Conservation (phyloP, 2,329 filamentous ascomycete genomes). For the Biscogniauxia mediterranea region DNA sequence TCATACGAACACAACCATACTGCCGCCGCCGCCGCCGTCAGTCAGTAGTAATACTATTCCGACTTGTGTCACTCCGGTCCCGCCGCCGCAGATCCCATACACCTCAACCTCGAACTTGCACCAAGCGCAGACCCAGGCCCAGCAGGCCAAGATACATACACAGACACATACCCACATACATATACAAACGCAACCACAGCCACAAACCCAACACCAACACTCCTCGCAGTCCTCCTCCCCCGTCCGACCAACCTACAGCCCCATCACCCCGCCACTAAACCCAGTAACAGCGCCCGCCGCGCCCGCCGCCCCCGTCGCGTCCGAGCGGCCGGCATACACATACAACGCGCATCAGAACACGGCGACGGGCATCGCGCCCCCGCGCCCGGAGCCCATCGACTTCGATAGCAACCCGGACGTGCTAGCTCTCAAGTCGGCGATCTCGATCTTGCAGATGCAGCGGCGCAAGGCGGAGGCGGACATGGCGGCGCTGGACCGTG, state of each 20-base stretch:
- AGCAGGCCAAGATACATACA: not conserved
- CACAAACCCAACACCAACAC: conserved; percentile 5
- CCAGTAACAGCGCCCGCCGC: conserved; percentile 27
- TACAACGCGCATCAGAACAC: conserved; percentile 23
- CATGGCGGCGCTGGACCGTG: conserved; percentile 65
- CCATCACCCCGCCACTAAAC: conserved; percentile 51
- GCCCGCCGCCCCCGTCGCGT: conserved; percentile 19
- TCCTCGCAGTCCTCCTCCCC: conserved; percentile 42
- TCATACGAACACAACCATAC: not conserved
- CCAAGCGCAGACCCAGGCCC: not conserved
- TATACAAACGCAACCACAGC: conserved; percentile 1
- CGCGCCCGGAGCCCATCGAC: conserved; percentile 52
- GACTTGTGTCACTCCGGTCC: not conserved
- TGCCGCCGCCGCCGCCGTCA: conserved; percentile 2
- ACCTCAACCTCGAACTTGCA: not conserved
- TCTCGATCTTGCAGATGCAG: conserved; percentile 85
- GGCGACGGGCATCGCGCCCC: conserved; percentile 32
- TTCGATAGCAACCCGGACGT: conserved; percentile 76
- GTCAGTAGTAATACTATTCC: conserved; percentile 5
- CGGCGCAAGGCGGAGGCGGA: conserved; percentile 74
- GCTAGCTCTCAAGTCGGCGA: conserved; percentile 80
- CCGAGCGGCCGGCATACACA: conserved; percentile 25
- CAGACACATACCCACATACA: conserved; percentile 1
- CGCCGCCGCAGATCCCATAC: not conserved
- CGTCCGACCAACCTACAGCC: conserved; percentile 50